Evolutionary conservation across 371 early-diverging fungal species (phyloP).

Genomic region (Mucor racemosus): DNA sequence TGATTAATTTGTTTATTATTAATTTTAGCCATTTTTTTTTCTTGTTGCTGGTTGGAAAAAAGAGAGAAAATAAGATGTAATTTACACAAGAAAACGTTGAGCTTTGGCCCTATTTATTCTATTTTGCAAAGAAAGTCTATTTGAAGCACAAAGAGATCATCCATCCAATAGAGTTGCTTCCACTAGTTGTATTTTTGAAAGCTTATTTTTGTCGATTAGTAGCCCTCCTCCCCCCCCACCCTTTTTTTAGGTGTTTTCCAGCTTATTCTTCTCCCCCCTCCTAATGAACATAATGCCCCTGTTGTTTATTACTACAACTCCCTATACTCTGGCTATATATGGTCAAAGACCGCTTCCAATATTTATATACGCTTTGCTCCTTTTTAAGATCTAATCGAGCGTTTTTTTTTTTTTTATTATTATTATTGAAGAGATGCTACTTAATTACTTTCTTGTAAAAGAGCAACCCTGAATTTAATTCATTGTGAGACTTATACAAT

Average conservation of each 20-base stretch:
- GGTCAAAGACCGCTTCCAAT: constrained; percentile 13
- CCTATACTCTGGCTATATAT: constrained; percentile 7
- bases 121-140: background rate
- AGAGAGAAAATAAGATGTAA: background rate
- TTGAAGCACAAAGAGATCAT: constrained; percentile 2
- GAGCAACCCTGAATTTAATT: background rate
- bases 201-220: background rate
- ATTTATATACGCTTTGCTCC: background rate
- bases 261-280: background rate
- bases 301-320: constrained; percentile 3
- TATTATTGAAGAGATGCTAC: background rate
- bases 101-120: constrained; percentile 3
- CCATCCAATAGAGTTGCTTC: constrained; percentile 18
- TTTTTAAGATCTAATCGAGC: no score
- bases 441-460: background rate
- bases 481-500: background rate
- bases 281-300: background rate
- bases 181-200: background rate
- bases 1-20: background rate
- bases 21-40: background rate
- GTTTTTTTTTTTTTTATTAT: background rate
- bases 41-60: background rate
- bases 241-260: background rate
- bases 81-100: background rate
- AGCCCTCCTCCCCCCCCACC: no score